Conservation (phyloP, 306 rosid genomes). For the Lagenaria siceraria region DNA sequence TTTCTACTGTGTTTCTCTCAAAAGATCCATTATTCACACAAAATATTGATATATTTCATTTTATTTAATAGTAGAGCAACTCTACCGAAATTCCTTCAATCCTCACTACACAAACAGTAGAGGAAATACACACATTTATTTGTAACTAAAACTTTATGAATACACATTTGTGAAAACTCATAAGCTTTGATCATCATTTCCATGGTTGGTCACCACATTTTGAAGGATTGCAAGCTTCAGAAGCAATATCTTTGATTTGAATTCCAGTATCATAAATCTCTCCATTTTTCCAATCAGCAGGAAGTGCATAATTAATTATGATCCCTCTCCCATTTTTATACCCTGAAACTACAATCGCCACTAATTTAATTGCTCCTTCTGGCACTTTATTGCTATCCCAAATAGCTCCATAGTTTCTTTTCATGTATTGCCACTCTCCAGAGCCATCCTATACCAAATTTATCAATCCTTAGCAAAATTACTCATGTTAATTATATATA, state of each 20-base stretch:
- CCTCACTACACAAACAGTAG: not conserved
- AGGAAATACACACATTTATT: not conserved
- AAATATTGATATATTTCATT: too few species aligned
- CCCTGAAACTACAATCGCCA: conserved; percentile 53
- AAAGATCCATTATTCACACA: too few species aligned
- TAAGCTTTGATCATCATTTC: not conserved
- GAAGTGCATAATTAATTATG: conserved; percentile 58
- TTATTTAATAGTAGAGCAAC: too few species aligned
- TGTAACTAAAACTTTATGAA: not conserved
- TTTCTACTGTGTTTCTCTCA: too few species aligned
- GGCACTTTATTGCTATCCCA: conserved; percentile 83
- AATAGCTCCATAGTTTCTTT: conserved; percentile 56
- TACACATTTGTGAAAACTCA: too few species aligned
- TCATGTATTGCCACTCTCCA: conserved; percentile 49
- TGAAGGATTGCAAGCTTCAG: conserved; percentile 36
- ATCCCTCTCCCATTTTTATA: conserved; percentile 45
- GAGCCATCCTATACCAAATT: conserved; percentile 45
- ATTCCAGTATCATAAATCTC: conserved; percentile 43
- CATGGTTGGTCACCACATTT: not conserved
- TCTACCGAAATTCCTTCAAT: too few species aligned
- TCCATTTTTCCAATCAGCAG: conserved; percentile 57
- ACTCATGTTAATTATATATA: too few species aligned
- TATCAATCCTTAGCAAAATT: not conserved
- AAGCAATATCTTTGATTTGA: conserved; percentile 57
- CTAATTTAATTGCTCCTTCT: conserved; percentile 47